Base-by-base conservation (phyloP, 1,284 basidiomycete species). In the Cryptococcus floricola region DNA sequence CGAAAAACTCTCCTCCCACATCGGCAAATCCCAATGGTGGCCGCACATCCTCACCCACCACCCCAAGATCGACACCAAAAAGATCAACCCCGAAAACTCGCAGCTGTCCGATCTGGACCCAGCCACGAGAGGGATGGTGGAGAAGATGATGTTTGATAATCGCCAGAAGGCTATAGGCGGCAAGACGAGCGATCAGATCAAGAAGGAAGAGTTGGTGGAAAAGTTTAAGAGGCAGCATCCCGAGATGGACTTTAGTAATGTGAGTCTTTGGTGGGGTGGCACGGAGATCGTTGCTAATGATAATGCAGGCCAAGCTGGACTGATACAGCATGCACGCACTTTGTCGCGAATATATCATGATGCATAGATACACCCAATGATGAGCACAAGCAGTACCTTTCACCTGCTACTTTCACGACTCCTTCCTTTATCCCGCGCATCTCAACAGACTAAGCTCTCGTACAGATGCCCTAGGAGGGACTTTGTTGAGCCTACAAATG, bases 121-220 rank as follows among this genome's bases (percentile, higher is more conserved):
- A 2, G 73, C 77, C 59, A 78, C 73, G 31, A 89, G 95, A 65
- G 91, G 90, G 0, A 91, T 98, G 90, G 96, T 99, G 0, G 96
- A 99, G 78, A 98, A 98, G 81, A 99, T 99, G 96, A 98, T 99
- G 95, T 94, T 93, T 78, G 52, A 52, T 54, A 56, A 59, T 57
- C 53, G 14, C 43, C 50, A 55, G 5, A 69, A 95, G 90, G 88
- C 94, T 87, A 85, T 96, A 83, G 94, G 94, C 60, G 91, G 91
- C 70, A 95, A 91, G 7, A 92, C 89, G 2, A 93, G 89, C 0
- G 92, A 93, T 63, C 91, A 94, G 68, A 65, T 89, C 59, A 90
- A 90, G 80, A 93, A 93, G 79, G 82, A 84, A 79, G 92, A 94
- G 81, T 88, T 88, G 57, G 77, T 97, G 56, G 85, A 87, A 77